phyloP scores from a whole-genome alignment of 2,329 filamentous ascomycete species.

The Pseudomassariella vexata region DNA sequence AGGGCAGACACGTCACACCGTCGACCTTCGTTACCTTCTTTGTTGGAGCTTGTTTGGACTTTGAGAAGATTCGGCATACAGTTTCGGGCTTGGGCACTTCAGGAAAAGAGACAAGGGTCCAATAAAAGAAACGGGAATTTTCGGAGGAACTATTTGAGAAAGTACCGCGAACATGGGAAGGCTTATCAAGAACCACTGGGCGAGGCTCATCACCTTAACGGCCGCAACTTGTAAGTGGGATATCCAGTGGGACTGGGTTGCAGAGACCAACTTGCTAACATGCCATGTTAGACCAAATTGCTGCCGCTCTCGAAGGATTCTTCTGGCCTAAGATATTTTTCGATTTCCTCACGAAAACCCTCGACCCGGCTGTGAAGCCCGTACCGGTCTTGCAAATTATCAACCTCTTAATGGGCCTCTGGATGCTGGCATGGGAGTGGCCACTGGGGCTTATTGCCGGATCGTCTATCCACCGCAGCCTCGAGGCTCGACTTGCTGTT shows the following conservation, averaged over 20 bases:
- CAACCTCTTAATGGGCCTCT: slow-evolving; percentile 76
- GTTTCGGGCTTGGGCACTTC: too few relatives aligned
- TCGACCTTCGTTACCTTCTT: slow-evolving; percentile 14
- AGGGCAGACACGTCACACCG: slow-evolving; percentile 10
- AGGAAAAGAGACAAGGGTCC: slow-evolving; percentile 7
- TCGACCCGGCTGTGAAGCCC: slow-evolving; percentile 81
- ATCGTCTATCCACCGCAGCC: slow-evolving; percentile 72
- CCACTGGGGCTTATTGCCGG: slow-evolving; percentile 75
- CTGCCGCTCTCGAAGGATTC: slow-evolving; percentile 76
- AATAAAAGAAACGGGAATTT: slow-evolving; percentile 13
- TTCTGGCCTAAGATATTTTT: slow-evolving; percentile 99
- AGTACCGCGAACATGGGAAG: slow-evolving; percentile 67
- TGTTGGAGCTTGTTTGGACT: slow-evolving; percentile 11
- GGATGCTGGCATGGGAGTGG: slow-evolving; percentile 86
- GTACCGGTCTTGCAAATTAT: slow-evolving; percentile 84
- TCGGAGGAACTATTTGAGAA: slow-evolving; percentile 12
- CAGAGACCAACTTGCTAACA: slow-evolving; percentile 18
- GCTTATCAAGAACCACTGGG: slow-evolving; percentile 99
- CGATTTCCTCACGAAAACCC: slow-evolving; percentile 89
- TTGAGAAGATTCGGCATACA: too few relatives aligned
- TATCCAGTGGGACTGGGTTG: slow-evolving; percentile 18
- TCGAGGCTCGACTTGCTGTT: slow-evolving; percentile 78
- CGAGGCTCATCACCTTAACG: slow-evolving; percentile 84
- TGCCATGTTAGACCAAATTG: slow-evolving; percentile 70
- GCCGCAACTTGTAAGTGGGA: slow-evolving; percentile 54